phyloP scores from a whole-genome alignment of 2,329 filamentous ascomycete species.

The Aureobasidium sp. region DNA sequence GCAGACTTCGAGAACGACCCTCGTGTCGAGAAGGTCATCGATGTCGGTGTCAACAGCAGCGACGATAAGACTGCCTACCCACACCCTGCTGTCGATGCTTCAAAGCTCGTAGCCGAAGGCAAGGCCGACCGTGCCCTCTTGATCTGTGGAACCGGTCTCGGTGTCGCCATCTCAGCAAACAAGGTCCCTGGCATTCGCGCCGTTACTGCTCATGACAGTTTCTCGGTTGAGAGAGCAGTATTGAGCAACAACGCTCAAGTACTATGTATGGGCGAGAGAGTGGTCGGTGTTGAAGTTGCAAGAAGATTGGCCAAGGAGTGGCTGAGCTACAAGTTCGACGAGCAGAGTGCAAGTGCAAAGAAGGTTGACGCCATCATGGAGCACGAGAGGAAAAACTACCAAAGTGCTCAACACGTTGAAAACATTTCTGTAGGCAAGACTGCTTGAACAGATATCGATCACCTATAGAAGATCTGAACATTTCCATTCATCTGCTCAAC shows the following conservation, averaged over 20 bases:
- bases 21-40: conserved; percentile 72
- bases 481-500: no score
- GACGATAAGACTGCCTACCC: conserved; percentile 86
- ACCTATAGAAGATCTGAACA: no score
- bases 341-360: conserved; percentile 64
- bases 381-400: conserved; percentile 48
- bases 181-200: conserved; percentile 86
- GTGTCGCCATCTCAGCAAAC: conserved; percentile 90
- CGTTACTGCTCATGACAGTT: conserved; percentile 91
- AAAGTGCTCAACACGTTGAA: conserved; percentile 18
- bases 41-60: conserved; percentile 74
- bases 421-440: background rate
- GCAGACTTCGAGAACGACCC: conserved; percentile 73
- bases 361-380: conserved; percentile 60
- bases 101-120: conserved; percentile 67
- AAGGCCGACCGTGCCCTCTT: conserved; percentile 80
- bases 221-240: conserved; percentile 77
- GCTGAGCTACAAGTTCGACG: conserved; percentile 86
- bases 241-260: conserved; percentile 91
- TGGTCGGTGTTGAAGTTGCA: conserved; percentile 84
- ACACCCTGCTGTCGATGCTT: conserved; percentile 78
- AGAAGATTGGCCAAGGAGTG: conserved; percentile 82
- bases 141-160: conserved; percentile 88
- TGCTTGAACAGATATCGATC: background rate
- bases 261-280: conserved; percentile 86